Evolutionary conservation across 768 basidiomycete species (phyloP).

Genomic region (Auriscalpium orientale): DNA sequence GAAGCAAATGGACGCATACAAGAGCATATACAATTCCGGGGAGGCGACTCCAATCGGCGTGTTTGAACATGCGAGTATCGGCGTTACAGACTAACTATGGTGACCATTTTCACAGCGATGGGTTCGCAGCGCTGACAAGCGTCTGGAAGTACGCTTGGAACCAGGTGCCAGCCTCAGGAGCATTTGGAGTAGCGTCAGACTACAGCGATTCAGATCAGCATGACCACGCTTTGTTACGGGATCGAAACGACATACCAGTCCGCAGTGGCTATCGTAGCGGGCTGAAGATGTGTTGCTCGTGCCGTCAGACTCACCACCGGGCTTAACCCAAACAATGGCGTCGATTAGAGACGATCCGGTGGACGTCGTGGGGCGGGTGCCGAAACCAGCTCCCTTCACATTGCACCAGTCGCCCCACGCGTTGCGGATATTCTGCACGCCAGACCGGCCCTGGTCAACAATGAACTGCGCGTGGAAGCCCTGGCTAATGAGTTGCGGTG

Average conservation of each 20-base stretch:
- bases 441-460: conserved; percentile 60
- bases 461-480: conserved; percentile 58
- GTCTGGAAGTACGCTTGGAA: conserved; percentile 61
- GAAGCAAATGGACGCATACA: no score
- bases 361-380: conserved; percentile 47
- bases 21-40: no score
- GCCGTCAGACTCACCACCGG: conserved; percentile 61
- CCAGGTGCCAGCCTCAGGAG: conserved; percentile 60
- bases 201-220: conserved; percentile 4
- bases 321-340: conserved; percentile 60
- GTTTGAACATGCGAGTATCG: no score
- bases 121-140: conserved; percentile 48
- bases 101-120: conserved; percentile 30
- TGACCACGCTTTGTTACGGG: no score
- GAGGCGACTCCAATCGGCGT: no score
- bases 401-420: conserved; percentile 65
- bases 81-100: no score
- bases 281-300: conserved; percentile 47
- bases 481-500: conserved; percentile 27
- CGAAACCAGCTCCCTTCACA: conserved; percentile 57
- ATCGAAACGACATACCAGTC: conserved; percentile 30
- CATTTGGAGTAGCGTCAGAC: conserved; percentile 46
- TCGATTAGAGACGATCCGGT: conserved; percentile 49
- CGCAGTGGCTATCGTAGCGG: conserved; percentile 45
- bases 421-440: conserved; percentile 51